Base-by-base conservation (phyloP, 2,329 filamentous ascomycete genomes). In the Rugonectria rugulosa region DNA sequence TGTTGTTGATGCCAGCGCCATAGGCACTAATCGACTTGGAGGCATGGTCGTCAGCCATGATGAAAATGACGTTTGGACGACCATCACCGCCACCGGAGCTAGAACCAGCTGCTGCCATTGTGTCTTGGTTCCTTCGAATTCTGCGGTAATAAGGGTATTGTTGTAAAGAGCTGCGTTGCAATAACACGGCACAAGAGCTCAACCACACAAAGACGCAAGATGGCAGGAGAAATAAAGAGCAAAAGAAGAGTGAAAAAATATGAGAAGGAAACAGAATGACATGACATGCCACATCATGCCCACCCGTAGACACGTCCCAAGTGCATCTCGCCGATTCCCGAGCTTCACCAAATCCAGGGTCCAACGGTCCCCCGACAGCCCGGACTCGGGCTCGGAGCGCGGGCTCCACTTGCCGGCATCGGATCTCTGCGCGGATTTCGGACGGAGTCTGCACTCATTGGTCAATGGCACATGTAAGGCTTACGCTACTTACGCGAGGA, bases 41-140 rank as follows among this genome's bases (percentile, higher is more conserved):
- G 7, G 80, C 80, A 70, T 83, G 80, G 68, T 82, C 80, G 66
- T 83, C 80, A 1, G 79, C 80, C 77, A 83, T 80, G 66, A 83
- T 81, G 68, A 83, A 83, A 50, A 83, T 52, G 53, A 70, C 60
- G 40, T 70, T 70, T 2, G 66, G 68, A 4, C 58, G 45, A 27
- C 53, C 45, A 56, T 47, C 27, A 8, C 29, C 19, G 20, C 24
- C 12, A 26, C 12, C 23, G 8, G n/a, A n/a, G n/a, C n/a, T n/a
- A n/a, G n/a, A n/a, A n/a, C 20, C 43, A 26, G 15, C 29, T 42
- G 41, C 26, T 20, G 52, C 34, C 59, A 61, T 61, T 51, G 45
- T 29, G 19, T 11, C 10, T 17, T 31, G 9, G 31, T n/a, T 48
- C 19, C 21, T 27, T 12, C 15, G 15, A 50, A 10, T 32, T 42